Conservation (phyloP, 352 stramenopile genomes). For the Thraustotheca clavata region DNA sequence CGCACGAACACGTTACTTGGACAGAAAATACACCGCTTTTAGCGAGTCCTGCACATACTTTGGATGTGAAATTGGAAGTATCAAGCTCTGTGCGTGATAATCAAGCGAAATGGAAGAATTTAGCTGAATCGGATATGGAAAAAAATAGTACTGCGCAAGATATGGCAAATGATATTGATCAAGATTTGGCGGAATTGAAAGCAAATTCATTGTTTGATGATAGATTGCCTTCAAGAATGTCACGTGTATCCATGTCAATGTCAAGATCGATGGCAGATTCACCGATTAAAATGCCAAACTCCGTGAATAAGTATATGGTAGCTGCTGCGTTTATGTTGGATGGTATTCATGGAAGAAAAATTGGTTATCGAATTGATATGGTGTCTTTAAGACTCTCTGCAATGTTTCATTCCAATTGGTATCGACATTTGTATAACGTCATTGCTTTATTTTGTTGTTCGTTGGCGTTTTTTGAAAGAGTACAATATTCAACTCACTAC, state of each 20-base stretch:
- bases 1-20: background rate
- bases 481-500: conserved; percentile 26
- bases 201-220: conserved; percentile 28
- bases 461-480: conserved; percentile 54
- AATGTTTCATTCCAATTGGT: conserved; percentile 64
- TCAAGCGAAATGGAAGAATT: conserved; percentile 75
- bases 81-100: conserved; percentile 62
- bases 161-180: conserved; percentile 72
- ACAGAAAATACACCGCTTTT: conserved; percentile 15
- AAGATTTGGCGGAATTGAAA: conserved; percentile 55
- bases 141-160: conserved; percentile 57
- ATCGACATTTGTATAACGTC: conserved; percentile 59
- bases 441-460: conserved; percentile 53
- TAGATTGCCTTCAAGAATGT: conserved; percentile 32
- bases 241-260: conserved; percentile 12
- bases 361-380: conserved; percentile 65
- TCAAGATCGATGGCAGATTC: background rate
- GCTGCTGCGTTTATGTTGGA: conserved; percentile 72
- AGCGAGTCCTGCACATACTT: background rate
- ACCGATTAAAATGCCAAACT: conserved; percentile 15
- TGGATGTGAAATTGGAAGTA: conserved; percentile 25
- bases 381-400: conserved; percentile 56
- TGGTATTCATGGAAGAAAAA: conserved; percentile 75
- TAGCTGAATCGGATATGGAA: conserved; percentile 46
- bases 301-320: conserved; percentile 61